Base-by-base conservation (phyloP, 371 early-diverging fungal species). In the Conidiobolus incongruus region DNA sequence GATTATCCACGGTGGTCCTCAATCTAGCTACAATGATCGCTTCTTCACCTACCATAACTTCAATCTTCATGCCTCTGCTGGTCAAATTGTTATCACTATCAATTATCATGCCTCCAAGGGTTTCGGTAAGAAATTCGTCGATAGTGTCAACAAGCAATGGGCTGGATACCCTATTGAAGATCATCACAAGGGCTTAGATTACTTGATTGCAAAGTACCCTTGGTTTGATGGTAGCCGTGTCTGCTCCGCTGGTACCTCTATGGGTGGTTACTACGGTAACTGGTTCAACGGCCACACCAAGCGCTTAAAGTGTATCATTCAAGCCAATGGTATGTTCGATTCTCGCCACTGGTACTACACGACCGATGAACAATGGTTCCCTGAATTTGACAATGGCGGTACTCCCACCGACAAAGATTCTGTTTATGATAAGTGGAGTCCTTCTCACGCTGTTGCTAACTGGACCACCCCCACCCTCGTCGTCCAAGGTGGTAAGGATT, bases 71-170 rank as follows among this genome's bases (percentile, higher is more conserved):
- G 69, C 82, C 1, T 66, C 63, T 24, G 72, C 75, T 4, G 86
- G 82, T 0, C 85, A 70, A 54, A 75, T 69, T 28, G 71, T 75
- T 6, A 68, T 79, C 17, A 68, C 72, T 13, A 62, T 81, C 53
- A 83, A 86, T 47, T 69, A 68, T 26, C 76, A 76, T 41, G 88
- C 84, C 7, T 81, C 83, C 0, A 77, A 77, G 1, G 83, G 84
- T 19, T 87, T 80, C 41, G 84, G 85, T n/a, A 74, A 77, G 52
- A 53, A 56, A 11, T 77, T 85, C 47, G 71, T 71, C 15, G 73
- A 79, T 40, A 62, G 77, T 1, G 78, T 87, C 43, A 54, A 61
- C 41, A 58, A 64, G 30, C 65, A 83, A 51, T 87, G 88, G 88
- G 83, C 81, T 4, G 67, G 70, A n/a, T n/a, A n/a, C n/a, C n/a